Percentiles rank a stretch among this genome's conserved stretches.
Conservation (phyloP, 2,329 filamentous ascomycete genomes). For the Fusarium pseudograminearum region DNA sequence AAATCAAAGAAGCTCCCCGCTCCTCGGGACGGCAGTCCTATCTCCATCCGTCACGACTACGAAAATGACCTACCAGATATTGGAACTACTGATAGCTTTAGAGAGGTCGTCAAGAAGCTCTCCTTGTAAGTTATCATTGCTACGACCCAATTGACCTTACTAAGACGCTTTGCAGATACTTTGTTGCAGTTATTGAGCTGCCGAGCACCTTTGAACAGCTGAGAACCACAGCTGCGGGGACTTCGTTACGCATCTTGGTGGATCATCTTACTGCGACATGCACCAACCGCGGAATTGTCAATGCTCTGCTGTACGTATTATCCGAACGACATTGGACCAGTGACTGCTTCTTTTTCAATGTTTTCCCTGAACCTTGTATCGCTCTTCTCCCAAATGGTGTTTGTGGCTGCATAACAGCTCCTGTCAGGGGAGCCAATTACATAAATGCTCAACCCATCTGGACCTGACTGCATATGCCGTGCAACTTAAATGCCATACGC, state of each 20-base stretch:
- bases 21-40: conserved; percentile 53
- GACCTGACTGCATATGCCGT: conserved; percentile 16
- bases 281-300: conserved; percentile 77
- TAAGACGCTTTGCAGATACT: conserved; percentile 62
- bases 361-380: neutral
- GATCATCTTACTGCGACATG: conserved; percentile 72
- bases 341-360: neutral
- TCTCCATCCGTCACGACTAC: conserved; percentile 51
- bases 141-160: neutral
- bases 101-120: conserved; percentile 74
- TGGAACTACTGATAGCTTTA: conserved; percentile 68
- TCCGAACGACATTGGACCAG: neutral
- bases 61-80: conserved; percentile 67
- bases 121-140: conserved; percentile 61
- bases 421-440: conserved; percentile 32
- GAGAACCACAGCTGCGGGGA: conserved; percentile 72
- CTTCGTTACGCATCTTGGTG: conserved; percentile 68
- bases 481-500: conserved; percentile 7
- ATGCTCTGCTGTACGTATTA: conserved; percentile 74
- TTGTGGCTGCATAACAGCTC: conserved; percentile 27
- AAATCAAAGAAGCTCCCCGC: conserved; percentile 51
- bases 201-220: conserved; percentile 81
- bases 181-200: conserved; percentile 70
- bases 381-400: neutral
- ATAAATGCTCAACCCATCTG: conserved; percentile 2